Evolutionary conservation across 73 alveolate species (phyloP).

Genomic region (Paramecium pentaurelia): DNA sequence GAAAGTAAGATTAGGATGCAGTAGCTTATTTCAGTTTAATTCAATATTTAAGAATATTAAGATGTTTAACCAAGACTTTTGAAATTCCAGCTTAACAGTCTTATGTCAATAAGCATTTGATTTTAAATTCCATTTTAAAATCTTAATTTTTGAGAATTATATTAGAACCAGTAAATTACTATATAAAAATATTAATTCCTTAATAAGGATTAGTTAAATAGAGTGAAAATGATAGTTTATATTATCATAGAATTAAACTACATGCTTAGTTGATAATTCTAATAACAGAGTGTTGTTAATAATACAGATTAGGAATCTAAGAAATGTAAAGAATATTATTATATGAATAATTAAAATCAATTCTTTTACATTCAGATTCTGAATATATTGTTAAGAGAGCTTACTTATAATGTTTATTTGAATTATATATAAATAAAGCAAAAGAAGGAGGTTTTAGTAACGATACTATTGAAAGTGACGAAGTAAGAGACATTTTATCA

Average conservation of each 20-base stretch:
- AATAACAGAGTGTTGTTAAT: conserved; percentile 46
- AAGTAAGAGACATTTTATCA: conserved; percentile 49
- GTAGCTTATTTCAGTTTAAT: background rate
- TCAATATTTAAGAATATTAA: conserved; percentile 42
- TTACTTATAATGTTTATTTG: conserved; percentile 48
- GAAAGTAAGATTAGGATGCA: background rate
- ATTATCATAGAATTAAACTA: background rate
- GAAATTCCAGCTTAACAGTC: background rate
- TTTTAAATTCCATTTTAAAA: conserved; percentile 29
- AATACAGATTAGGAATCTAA: conserved; percentile 45
- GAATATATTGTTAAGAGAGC: conserved; percentile 49
- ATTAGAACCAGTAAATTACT: conserved; percentile 31
- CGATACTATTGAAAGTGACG: conserved; percentile 42
- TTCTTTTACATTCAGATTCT: background rate
- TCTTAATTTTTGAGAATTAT: background rate
- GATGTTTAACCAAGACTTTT: background rate
- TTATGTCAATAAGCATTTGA: conserved; percentile 29
- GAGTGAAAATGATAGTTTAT: background rate
- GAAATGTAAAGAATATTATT: conserved; percentile 54
- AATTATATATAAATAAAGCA: conserved; percentile 55
- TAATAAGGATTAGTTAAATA: background rate
- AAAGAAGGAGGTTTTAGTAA: conserved; percentile 14
- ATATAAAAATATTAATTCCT: background rate
- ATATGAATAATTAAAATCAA: conserved; percentile 36
- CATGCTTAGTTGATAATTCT: background rate